Conservation (phyloP, 139 green algal genomes). For the Zygnema circumcarinatum region DNA sequence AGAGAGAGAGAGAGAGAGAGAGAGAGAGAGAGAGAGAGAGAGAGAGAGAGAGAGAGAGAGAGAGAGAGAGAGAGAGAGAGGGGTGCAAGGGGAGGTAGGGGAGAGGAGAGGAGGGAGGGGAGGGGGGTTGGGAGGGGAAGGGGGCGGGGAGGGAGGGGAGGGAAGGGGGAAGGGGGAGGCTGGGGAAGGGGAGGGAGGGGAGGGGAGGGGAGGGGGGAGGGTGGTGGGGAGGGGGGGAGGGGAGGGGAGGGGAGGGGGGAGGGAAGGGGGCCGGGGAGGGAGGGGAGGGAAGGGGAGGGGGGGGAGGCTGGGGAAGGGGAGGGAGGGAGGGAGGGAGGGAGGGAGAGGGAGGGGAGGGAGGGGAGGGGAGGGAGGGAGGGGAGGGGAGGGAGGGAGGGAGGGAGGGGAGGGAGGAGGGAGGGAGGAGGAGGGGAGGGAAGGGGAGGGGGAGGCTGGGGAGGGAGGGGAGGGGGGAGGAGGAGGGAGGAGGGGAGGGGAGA, state of each 20-base stretch:
- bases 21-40: background rate
- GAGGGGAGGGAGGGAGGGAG: background rate
- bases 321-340: background rate
- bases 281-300: background rate
- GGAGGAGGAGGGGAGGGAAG: background rate
- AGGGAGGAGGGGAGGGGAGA: background rate
- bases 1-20: background rate
- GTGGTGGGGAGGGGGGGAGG: background rate
- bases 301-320: background rate
- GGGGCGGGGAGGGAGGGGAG: background rate
- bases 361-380: background rate
- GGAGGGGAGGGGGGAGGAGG: background rate
- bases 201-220: background rate
- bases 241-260: background rate
- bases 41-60: background rate
- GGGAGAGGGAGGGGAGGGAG: background rate
- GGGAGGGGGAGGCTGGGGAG: background rate
- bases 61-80: background rate
- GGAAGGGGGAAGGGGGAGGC: background rate
- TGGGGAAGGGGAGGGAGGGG: background rate
- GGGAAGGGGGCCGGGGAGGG: background rate
- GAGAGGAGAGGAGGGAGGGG: background rate
- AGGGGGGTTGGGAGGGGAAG: background rate
- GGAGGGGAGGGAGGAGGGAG: background rate
- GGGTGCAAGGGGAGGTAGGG: background rate